phyloP scores from a whole-genome alignment of 768 basidiomycete genomes.

The Mycena leptocephala region DNA sequence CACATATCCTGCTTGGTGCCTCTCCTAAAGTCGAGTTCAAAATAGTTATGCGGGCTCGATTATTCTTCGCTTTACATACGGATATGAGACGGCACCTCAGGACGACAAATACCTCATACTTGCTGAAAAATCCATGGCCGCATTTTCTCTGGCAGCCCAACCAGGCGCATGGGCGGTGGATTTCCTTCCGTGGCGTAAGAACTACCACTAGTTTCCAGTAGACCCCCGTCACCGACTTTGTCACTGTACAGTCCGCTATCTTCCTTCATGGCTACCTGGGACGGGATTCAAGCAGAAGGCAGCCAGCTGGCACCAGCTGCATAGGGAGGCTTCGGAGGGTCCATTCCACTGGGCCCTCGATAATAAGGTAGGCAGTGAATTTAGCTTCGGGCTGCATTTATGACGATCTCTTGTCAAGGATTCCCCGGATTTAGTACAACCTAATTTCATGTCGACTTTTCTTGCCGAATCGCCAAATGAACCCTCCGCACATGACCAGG shows the following conservation, averaged over 20 bases:
- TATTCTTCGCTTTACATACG: conserved; percentile 37
- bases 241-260: conserved; percentile 36
- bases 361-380: not conserved
- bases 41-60: conserved; percentile 31
- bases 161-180: conserved; percentile 36
- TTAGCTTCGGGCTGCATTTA: too few relatives aligned
- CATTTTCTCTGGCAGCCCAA: conserved; percentile 40
- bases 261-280: conserved; percentile 49
- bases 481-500: conserved; percentile 9
- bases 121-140: conserved; percentile 42
- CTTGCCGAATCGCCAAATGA: not conserved
- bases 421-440: not conserved
- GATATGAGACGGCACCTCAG: conserved; percentile 31
- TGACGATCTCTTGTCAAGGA: not conserved
- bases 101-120: conserved; percentile 38
- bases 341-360: conserved; percentile 3
- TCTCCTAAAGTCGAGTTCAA: not conserved
- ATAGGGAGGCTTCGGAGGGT: conserved; percentile 1
- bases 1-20: not conserved
- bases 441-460: conserved; percentile 22
- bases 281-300: conserved; percentile 33
- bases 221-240: not conserved
- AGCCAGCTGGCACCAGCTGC: conserved; percentile 7
- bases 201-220: not conserved
- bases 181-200: conserved; percentile 31